phyloP scores from a whole-genome alignment of 2,329 filamentous ascomycete species.

The Ascocoryne sarcoides region DNA sequence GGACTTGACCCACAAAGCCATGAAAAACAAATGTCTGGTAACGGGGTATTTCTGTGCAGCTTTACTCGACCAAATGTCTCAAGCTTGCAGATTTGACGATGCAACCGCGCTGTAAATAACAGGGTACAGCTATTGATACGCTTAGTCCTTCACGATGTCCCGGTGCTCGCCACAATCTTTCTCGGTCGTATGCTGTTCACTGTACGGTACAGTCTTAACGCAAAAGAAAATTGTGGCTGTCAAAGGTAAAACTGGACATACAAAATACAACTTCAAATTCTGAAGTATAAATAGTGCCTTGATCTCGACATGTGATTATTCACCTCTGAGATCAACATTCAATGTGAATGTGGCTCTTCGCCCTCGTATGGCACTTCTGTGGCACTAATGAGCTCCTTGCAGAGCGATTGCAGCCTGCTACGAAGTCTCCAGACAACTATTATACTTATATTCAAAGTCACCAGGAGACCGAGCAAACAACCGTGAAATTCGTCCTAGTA shows the following conservation, averaged over 20 bases:
- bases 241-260: neutral
- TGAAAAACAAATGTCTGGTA: neutral
- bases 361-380: no score
- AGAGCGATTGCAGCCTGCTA: no score
- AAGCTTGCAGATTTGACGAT: neutral
- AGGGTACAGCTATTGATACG: neutral
- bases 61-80: neutral
- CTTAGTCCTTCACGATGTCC: neutral
- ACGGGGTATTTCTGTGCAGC: neutral
- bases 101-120: neutral
- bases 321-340: neutral
- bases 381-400: no score
- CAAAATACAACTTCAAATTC: neutral
- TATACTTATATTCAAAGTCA: no score
- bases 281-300: neutral
- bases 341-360: no score
- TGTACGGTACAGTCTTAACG: no score
- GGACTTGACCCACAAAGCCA: neutral
- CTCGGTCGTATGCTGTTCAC: neutral
- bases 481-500: no score
- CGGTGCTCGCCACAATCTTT: neutral
- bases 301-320: no score
- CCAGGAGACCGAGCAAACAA: no score
- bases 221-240: no score
- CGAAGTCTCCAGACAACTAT: no score